These are phyloP conservation scores for Fusarium clavum DNA, from an alignment of 2,329 filamentous ascomycete species.

Conservation along the genomic window DNA sequence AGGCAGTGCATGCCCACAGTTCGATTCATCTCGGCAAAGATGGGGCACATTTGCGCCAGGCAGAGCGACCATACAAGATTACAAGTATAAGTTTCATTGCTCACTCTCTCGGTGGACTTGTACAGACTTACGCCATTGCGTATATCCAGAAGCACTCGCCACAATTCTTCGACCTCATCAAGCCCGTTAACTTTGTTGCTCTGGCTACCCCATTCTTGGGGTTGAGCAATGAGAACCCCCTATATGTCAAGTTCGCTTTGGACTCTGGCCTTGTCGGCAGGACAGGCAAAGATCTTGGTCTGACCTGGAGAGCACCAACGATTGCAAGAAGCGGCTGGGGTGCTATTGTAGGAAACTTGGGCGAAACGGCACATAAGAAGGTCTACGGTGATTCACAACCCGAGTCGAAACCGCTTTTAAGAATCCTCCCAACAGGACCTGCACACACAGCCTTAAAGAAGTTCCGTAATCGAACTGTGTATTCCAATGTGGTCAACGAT, in stretches of 20 bases:
- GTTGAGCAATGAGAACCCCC: constrained; percentile 94
- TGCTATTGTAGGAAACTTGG: constrained; percentile 84
- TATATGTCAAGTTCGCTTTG: constrained; percentile 96
- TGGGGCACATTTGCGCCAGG: constrained; percentile 63
- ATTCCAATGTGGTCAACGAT: constrained; percentile 98
- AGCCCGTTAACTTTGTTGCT: constrained; percentile 89
- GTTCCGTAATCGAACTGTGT: constrained; percentile 91
- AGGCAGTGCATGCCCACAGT: constrained; percentile 70
- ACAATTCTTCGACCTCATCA: constrained; percentile 86
- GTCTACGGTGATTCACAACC: constrained; percentile 62
- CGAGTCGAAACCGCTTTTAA: constrained; percentile 86
- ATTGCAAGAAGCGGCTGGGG: constrained; percentile 89
- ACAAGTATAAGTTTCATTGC: constrained; percentile 96
- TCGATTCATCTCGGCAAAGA: constrained; percentile 67
- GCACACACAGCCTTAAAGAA: constrained; percentile 87
- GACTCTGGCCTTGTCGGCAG: constrained; percentile 97
- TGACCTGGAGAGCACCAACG: constrained; percentile 93
- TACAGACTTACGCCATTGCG: constrained; percentile 94
- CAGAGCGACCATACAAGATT: constrained; percentile 77
- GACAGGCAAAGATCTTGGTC: constrained; percentile 91
- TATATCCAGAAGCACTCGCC: constrained; percentile 98
- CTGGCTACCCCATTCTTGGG: constrained; percentile 90
- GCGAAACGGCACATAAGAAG: constrained; percentile 56
- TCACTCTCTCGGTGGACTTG: constrained; percentile 88
- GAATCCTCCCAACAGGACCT: constrained; percentile 90